These are phyloP conservation scores for Apiospora saccharicola DNA, from an alignment of 2,329 filamentous ascomycete species.

Conservation along the genomic window DNA sequence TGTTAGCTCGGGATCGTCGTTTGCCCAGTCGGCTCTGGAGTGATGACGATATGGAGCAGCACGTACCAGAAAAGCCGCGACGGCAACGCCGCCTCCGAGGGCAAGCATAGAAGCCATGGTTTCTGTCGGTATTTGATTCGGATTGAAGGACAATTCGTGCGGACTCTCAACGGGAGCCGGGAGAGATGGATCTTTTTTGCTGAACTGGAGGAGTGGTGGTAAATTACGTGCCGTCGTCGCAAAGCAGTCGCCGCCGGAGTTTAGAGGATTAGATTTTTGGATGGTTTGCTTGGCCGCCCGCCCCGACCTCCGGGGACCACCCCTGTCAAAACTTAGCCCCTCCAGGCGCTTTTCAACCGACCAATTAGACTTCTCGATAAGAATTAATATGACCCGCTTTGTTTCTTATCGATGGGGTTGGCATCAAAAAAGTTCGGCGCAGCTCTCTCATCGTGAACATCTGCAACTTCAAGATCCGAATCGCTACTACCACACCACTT, in stretches of 20 bases:
- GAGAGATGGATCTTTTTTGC: background rate
- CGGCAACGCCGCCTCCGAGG: constrained; percentile 56
- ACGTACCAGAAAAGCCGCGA: constrained; percentile 59
- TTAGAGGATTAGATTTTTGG: background rate
- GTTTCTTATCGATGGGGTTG: background rate
- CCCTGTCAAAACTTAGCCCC: background rate
- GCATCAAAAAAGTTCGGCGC: background rate
- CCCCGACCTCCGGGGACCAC: background rate
- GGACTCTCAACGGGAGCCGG: background rate
- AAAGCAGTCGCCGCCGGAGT: background rate
- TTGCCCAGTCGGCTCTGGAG: constrained; percentile 26
- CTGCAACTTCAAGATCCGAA: background rate
- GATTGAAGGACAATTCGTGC: background rate
- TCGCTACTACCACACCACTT: background rate
- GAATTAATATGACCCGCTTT: background rate
- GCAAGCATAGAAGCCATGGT: constrained; percentile 65
- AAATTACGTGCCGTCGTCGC: background rate
- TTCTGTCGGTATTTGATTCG: constrained; percentile 24
- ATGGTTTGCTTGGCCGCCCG: background rate
- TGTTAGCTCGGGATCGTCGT: constrained; percentile 23
- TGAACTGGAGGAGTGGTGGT: background rate
- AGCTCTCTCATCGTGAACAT: background rate
- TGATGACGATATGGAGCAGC: background rate
- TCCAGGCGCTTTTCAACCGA: background rate
- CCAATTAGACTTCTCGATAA: background rate